phyloP scores from a whole-genome alignment of 805 yeast genomes.

The Limtongozyma cylindracea region DNA sequence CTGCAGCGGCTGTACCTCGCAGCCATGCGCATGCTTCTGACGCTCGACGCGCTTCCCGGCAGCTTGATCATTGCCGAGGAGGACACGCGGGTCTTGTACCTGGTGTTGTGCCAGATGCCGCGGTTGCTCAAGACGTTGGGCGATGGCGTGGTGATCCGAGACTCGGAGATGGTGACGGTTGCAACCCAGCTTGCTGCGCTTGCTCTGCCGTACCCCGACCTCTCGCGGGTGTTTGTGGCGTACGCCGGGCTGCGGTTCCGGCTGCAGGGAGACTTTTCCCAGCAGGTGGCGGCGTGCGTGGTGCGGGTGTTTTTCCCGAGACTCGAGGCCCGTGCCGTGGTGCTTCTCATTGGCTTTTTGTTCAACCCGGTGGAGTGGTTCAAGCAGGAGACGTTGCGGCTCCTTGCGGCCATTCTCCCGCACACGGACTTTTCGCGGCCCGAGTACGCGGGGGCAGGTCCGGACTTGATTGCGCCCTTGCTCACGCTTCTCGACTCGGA shows the following conservation, averaged over 20 bases:
- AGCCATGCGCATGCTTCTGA: conserved; percentile 47
- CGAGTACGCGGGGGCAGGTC: conserved; percentile 77
- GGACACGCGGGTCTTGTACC: conserved; percentile 39
- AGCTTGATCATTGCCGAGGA: conserved; percentile 61
- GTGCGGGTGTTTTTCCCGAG: conserved; percentile 44
- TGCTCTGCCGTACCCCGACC: conserved; percentile 21
- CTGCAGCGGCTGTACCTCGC: conserved; percentile 64
- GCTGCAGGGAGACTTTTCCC: conserved; percentile 71
- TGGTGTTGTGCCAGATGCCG: conserved; percentile 61
- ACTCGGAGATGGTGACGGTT: conserved; percentile 16
- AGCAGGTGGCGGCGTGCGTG: conserved; percentile 56
- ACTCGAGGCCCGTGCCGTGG: conserved; percentile 48
- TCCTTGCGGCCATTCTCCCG: conserved; percentile 54
- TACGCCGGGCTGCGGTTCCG: conserved; percentile 60
- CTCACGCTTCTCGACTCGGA: conserved; percentile 61
- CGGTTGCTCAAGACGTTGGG: conserved; percentile 67
- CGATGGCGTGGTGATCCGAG: conserved; percentile 16
- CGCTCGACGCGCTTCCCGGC: conserved; percentile 36
- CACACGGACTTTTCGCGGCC: conserved; percentile 50
- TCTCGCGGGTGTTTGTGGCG: conserved; percentile 55
- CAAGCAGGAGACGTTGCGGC: conserved; percentile 51
- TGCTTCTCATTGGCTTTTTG: conserved; percentile 53
- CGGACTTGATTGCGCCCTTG: conserved; percentile 81
- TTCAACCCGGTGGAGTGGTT: conserved; percentile 64
- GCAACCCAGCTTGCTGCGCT: conserved; percentile 34